Evolutionary conservation across 2,329 filamentous ascomycete genomes (phyloP).

Genomic region (Botrytis pseudocinerea): DNA sequence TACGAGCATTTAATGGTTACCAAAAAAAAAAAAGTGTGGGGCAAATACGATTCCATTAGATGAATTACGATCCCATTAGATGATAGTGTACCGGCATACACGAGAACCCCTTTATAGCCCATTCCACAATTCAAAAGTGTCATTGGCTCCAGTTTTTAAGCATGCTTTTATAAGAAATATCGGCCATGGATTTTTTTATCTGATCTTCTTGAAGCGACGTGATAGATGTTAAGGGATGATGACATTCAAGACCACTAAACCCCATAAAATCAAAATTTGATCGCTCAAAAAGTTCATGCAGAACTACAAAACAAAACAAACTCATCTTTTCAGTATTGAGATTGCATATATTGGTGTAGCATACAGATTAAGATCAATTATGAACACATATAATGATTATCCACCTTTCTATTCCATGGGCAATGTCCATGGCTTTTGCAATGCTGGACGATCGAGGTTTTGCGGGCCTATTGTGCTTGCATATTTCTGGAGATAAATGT

Average conservation of each 20-base stretch:
- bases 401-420: background rate
- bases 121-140: background rate
- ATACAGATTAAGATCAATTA: background rate
- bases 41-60: background rate
- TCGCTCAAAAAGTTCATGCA: background rate
- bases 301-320: background rate
- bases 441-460: background rate
- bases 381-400: background rate
- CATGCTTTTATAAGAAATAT: background rate
- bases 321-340: background rate
- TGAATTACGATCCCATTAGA: slow-evolving; percentile 1
- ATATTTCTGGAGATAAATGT: background rate
- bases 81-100: slow-evolving; percentile 1
- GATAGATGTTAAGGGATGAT: background rate
- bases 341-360: background rate
- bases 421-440: background rate
- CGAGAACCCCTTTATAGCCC: background rate
- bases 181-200: background rate
- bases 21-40: background rate
- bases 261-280: background rate
- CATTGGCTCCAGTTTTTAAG: background rate
- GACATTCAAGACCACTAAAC: background rate
- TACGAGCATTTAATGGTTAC: background rate
- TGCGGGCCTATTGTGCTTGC: background rate
- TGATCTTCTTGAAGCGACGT: background rate